phyloP scores from a whole-genome alignment of 306 rosid genomes.

The Quercus variabilis region DNA sequence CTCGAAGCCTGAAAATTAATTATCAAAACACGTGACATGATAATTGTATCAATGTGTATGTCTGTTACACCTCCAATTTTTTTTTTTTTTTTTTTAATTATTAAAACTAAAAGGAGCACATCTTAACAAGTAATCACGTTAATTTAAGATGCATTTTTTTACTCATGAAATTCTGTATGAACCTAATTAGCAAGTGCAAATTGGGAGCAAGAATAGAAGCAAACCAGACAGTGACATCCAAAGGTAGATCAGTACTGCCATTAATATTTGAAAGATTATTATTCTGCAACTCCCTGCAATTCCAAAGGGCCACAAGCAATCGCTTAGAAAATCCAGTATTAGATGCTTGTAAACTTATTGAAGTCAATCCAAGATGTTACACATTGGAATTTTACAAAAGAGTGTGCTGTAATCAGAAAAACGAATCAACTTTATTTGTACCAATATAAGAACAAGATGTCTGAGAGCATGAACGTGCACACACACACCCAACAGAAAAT shows the following conservation, averaged over 20 bases:
- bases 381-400: neutral
- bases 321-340: slow-evolving; percentile 8
- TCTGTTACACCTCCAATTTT: neutral
- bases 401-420: neutral
- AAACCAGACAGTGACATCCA: slow-evolving; percentile 71
- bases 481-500: neutral
- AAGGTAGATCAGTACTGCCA: slow-evolving; percentile 56
- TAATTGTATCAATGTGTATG: neutral
- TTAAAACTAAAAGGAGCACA: neutral
- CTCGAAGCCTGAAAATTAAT: slow-evolving; percentile 66
- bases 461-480: neutral
- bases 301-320: slow-evolving; percentile 22
- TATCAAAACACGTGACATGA: neutral
- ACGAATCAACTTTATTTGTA: neutral
- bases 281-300: slow-evolving; percentile 77
- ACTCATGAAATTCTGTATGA: neutral
- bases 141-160: neutral
- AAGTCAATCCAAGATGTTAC: neutral
- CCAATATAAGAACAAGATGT: slow-evolving; percentile 9
- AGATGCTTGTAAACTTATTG: neutral
- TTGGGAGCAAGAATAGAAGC: slow-evolving; percentile 35
- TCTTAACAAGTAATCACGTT: neutral
- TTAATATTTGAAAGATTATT: slow-evolving; percentile 48
- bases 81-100: neutral
- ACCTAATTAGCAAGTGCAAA: slow-evolving; percentile 12